phyloP scores from a whole-genome alignment of 1,284 basidiomycete species.

The Thelephora terrestris region DNA sequence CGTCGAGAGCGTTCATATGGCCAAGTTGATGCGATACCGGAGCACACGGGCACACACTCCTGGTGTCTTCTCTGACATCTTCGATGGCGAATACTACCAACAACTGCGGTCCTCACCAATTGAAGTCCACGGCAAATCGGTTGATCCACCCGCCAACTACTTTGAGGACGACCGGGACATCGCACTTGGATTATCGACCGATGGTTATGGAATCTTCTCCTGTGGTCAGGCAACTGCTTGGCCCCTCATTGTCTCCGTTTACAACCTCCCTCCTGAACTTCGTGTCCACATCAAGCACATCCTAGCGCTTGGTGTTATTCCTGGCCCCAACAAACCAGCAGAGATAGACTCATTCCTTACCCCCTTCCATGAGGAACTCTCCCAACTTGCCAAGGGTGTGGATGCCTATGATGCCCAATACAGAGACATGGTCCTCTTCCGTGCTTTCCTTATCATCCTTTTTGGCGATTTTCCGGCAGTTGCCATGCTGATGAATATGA shows the following conservation, averaged over 20 bases:
- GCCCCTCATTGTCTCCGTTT: constrained; percentile 33
- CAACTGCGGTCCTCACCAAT: constrained; percentile 7
- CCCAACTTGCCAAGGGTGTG: constrained; percentile 27
- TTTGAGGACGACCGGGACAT: constrained; percentile 21
- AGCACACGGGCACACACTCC: constrained; percentile 9
- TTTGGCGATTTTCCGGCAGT: constrained; percentile 39
- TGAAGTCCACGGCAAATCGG: no score
- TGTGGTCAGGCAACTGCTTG: constrained; percentile 27
- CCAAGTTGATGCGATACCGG: no score
- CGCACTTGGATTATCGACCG: constrained; percentile 22
- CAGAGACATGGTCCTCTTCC: constrained; percentile 22
- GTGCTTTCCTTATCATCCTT: constrained; percentile 29
- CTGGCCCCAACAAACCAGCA: constrained; percentile 32
- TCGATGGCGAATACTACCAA: constrained; percentile 21
- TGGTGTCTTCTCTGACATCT: constrained; percentile 19
- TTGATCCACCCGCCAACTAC: no score
- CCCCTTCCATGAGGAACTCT: constrained; percentile 28
- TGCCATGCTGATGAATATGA: constrained; percentile 29
- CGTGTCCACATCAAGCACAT: constrained; percentile 24
- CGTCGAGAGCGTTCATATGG: no score
- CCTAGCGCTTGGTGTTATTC: constrained; percentile 31
- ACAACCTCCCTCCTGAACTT: constrained; percentile 29
- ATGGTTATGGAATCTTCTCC: constrained; percentile 31
- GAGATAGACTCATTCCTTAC: constrained; percentile 33
- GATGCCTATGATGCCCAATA: constrained; percentile 23